Evolutionary conservation across 2,329 filamentous ascomycete genomes (phyloP).

Genomic region (Arthrinium puccinioides): DNA sequence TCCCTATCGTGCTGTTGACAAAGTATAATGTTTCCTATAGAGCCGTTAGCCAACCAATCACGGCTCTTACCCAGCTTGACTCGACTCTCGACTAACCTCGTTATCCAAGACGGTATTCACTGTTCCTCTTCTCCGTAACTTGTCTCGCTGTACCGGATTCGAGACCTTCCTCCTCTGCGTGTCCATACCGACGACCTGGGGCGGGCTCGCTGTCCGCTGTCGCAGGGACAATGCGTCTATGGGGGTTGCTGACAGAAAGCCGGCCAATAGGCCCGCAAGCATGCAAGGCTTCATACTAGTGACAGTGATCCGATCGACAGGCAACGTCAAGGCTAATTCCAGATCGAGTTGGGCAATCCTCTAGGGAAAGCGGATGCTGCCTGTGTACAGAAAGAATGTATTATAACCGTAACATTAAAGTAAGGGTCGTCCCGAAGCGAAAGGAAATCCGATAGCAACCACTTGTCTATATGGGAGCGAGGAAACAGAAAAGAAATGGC

Average conservation of each 20-base stretch:
- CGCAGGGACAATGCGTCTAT: conserved; percentile 18
- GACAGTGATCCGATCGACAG: background rate
- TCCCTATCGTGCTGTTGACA: conserved; percentile 56
- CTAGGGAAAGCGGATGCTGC: background rate
- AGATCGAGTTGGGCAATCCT: background rate
- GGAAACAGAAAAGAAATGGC: conserved; percentile 1
- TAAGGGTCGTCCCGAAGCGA: background rate
- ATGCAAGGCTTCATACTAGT: conserved; percentile 17
- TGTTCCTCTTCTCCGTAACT: conserved; percentile 35
- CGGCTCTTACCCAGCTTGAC: background rate
- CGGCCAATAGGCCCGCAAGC: conserved; percentile 17
- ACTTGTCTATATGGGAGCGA: background rate
- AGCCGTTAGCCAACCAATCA: background rate
- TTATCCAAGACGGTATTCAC: conserved; percentile 46
- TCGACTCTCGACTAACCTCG: conserved; percentile 31
- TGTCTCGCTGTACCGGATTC: conserved; percentile 37
- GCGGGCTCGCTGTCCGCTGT: conserved; percentile 13
- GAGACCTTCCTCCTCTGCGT: conserved; percentile 31
- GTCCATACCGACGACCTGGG: conserved; percentile 38
- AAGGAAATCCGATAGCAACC: background rate
- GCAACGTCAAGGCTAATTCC: background rate
- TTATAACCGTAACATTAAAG: background rate
- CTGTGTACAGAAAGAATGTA: conserved; percentile 1
- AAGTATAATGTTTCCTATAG: conserved; percentile 55
- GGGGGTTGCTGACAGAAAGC: conserved; percentile 15